A percentile compares a stretch with the other conserved stretches of the same genome.
These are phyloP conservation scores for Vachellia pachyceras DNA, from an alignment of 306 rosid species.

Conservation along the genomic window DNA sequence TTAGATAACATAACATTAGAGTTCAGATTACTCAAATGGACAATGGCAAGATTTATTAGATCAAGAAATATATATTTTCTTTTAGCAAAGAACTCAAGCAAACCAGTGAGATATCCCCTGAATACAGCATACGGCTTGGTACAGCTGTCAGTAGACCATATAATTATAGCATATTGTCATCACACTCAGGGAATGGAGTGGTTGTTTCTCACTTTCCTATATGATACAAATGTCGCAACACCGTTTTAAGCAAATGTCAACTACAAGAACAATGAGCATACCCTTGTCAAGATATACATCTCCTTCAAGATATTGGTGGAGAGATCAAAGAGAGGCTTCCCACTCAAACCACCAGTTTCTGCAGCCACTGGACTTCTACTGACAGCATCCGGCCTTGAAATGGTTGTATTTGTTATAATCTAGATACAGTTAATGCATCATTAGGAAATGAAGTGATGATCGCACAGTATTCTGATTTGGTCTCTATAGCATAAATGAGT, in stretches of 20 bases:
- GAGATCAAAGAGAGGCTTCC: conserved; percentile 84
- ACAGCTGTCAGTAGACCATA: not conserved
- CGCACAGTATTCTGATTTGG: conserved; percentile 8
- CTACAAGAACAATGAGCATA: conserved; percentile 44
- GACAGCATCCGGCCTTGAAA: conserved; percentile 85
- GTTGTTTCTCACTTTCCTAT: not conserved
- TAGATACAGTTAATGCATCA: too few relatives aligned
- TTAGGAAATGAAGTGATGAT: conserved; percentile 24
- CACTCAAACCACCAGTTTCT: conserved; percentile 97
- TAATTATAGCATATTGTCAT: conserved; percentile 7
- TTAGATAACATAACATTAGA: not conserved
- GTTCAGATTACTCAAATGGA: not conserved
- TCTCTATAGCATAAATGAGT: conserved; percentile 2
- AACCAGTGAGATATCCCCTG: conserved; percentile 19
- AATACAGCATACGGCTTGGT: not conserved
- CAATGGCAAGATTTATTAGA: not conserved
- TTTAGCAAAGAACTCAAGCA: too few relatives aligned
- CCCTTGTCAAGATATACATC: conserved; percentile 92
- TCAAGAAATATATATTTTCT: not conserved
- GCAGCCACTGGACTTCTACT: conserved; percentile 58
- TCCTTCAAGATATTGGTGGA: conserved; percentile 83
- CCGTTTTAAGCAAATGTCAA: conserved; percentile 20
- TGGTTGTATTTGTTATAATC: conserved; percentile 93
- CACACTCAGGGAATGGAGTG: not conserved
- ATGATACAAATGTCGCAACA: conserved; percentile 5